These are phyloP conservation scores for Mucuna pruriens DNA, from an alignment of 306 rosid genomes.

Conservation along the genomic window DNA sequence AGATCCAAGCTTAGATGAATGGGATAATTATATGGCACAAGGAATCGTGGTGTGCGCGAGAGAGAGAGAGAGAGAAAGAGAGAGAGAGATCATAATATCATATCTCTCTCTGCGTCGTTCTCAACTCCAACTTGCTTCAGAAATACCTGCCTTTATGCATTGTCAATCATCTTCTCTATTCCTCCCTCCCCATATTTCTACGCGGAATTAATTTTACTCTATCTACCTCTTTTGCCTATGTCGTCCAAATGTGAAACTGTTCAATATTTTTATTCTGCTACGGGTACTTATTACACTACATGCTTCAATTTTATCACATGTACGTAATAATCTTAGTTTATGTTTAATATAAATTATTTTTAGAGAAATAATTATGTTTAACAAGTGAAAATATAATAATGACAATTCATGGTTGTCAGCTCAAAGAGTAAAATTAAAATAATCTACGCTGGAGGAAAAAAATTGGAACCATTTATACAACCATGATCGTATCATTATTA, in stretches of 20 bases:
- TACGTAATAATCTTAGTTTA: background rate
- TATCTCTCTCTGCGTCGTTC: constrained; percentile 35
- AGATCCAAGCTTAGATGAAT: background rate
- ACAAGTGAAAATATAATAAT: background rate
- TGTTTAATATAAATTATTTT: background rate
- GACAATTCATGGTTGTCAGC: background rate
- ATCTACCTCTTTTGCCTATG: background rate
- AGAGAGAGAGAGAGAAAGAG: too few relatives aligned
- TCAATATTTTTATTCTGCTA: background rate
- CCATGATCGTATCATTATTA: background rate
- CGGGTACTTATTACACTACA: background rate
- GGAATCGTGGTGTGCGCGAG: too few relatives aligned
- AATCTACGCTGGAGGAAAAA: background rate
- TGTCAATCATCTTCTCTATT: constrained; percentile 41
- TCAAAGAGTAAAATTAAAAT: background rate
- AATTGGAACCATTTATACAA: background rate
- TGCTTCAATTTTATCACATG: background rate
- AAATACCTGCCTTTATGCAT: constrained; percentile 17
- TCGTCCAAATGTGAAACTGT: too few relatives aligned
- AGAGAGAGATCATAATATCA: too few relatives aligned
- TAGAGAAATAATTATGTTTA: background rate
- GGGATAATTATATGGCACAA: background rate
- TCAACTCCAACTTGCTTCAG: constrained; percentile 45
- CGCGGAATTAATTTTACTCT: background rate
- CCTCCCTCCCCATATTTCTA: background rate